phyloP scores from a whole-genome alignment of 2,329 filamentous ascomycete genomes.

The Talaromyces sp. region DNA sequence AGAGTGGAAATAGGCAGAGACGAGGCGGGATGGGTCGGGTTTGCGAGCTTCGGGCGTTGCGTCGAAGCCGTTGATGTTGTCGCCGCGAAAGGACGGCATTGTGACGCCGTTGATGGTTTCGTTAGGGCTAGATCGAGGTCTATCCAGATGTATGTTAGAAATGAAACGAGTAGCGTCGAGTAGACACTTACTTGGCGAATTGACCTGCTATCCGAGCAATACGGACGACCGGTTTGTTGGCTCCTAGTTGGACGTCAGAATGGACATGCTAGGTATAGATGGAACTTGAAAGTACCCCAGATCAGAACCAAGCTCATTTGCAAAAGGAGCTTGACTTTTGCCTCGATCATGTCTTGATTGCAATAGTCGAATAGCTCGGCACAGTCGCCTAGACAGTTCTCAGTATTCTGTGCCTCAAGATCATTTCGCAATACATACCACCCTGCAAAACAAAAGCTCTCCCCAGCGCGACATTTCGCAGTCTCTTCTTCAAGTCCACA shows the following conservation, averaged over 20 bases:
- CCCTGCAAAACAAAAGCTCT: constrained; percentile 93
- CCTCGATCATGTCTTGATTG: constrained; percentile 79
- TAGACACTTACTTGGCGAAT: constrained; percentile 67
- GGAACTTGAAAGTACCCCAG: constrained; percentile 53
- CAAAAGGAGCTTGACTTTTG: constrained; percentile 91
- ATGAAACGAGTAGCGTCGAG: neutral
- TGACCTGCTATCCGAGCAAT: constrained; percentile 96
- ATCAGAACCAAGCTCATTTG: constrained; percentile 97
- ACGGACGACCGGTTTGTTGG: constrained; percentile 75
- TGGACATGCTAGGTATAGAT: constrained; percentile 30
- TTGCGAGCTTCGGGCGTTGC: constrained; percentile 62
- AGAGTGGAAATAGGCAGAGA: constrained; percentile 92
- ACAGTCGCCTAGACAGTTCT: constrained; percentile 58
- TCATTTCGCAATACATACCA: constrained; percentile 42
- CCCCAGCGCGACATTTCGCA: constrained; percentile 81
- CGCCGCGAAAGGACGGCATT: constrained; percentile 86
- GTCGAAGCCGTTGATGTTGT: constrained; percentile 86
- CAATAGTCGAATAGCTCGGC: constrained; percentile 98
- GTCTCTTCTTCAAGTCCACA: constrained; percentile 66
- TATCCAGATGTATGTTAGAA: constrained; percentile 13
- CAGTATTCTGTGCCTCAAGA: constrained; percentile 4
- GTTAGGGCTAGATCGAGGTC: constrained; percentile 77
- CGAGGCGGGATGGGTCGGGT: constrained; percentile 77
- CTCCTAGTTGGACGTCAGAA: constrained; percentile 27
- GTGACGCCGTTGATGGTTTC: constrained; percentile 75